Evolutionary conservation across 2,329 filamentous ascomycete genomes (phyloP), one percentile per base, ranked within the genome.

Genomic region (Corinectria fuckeliana): DNA sequence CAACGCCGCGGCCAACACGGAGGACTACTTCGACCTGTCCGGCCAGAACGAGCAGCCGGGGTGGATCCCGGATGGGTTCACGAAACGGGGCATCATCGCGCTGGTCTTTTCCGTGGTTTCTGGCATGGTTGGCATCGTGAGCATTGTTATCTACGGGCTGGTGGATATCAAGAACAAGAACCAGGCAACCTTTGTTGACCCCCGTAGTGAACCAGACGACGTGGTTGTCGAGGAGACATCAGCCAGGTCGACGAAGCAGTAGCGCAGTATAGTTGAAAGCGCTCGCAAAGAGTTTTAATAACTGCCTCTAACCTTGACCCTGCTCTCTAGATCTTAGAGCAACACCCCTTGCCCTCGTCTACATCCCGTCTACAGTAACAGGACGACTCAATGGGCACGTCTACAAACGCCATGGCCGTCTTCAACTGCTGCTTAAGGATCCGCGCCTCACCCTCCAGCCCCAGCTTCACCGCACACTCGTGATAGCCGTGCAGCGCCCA

Each of bases 1-100:
- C 5, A 95, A 95, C 68, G 92, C 91, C 0, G 92, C 91, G 0
- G 92, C 81, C 0, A 93, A 93, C 68, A 88, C 85, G 0, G 72
- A 75, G 0, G 76, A 93, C 66, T 77, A 85, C 18, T 77, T 91
- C 0, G 85, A 95, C 65, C 77, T 92, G 2, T 76, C 72, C 0
- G 89, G 88, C 10, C 78, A 90, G 75, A 88, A 88, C 61, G 75
- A 70, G 41, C 79, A 82, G 5, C 82, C 86, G 0, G 75, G 72
- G 0, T 79, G 77, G 32, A 69, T 94, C 18, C 90, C 90, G 0
- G 79, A 3, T 34, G 82, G 82, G 1, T 93, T 93, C 72, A 91
- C 88, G 0, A 74, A 88, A 0, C 82, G 83, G 25, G 92, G 91
- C 9, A 90, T 91, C 50, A 86, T 92, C 1, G 91, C 92, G 7